Evolutionary conservation across 2,329 filamentous ascomycete species (phyloP), one percentile per base, ranked within the genome.

Genomic region (Penicillium sp.): DNA sequence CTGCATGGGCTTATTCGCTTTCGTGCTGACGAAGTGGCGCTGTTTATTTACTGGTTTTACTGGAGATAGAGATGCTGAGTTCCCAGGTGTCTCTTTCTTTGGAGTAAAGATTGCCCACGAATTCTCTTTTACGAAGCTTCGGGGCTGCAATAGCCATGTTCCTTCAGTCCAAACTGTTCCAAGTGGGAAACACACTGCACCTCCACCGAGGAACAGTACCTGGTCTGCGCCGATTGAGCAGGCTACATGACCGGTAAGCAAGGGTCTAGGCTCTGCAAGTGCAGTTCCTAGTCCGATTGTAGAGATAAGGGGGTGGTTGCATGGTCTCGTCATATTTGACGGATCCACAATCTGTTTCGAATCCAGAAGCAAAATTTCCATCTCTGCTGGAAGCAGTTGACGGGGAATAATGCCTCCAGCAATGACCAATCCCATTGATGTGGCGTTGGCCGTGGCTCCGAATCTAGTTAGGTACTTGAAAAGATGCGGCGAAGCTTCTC

Each of bases 171-270:
- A 96, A 67, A 85, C 92, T 7, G 90, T 90, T 1, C 92, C 92
- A 82, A 96, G 96, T 0, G 91, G 92, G 77, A 96, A 96, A 72
- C 92, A 96, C 0, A 92, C 91, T 16, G 90, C 91, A 37, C 92
- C 93, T 16, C 93, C 93, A 1, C 92, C 92, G 48, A 89, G 73
- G 8, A 96, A 76, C 10, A 91, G 67, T 3, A 92, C 66, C 19
- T 82, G 75, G 29, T 80, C 75, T 43, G 77, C 67, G 27, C 76
- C 75, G 1, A 82, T 75, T 27, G 77, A 69, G 14, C 83, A 73
- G 8, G 83, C 78, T 4, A 86, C 86, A 54, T 87, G 83, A 2
- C 93, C 92, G 50, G 92, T 80, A 50, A 96, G 80, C 6, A 96
- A 79, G 13, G 91, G 91, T 53, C 86, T 77, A 21, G 77, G 76